Conservation (phyloP, 1,139 yeast genomes). For the Nakaseomyces sp. region DNA sequence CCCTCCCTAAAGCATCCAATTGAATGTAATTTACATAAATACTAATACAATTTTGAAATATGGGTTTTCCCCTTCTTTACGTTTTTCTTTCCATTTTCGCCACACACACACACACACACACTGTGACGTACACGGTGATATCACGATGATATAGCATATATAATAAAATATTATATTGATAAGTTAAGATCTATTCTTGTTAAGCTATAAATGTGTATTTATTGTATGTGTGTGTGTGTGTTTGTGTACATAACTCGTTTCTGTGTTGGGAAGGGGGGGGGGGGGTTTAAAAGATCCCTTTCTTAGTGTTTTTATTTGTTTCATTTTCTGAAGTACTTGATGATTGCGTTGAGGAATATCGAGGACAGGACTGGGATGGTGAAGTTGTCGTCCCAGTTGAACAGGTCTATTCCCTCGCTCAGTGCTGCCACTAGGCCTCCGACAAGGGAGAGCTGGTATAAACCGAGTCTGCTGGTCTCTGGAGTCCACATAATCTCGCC, state of each 20-base stretch:
- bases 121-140: background rate
- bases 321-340: constrained; percentile 30
- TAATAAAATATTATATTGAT: no score
- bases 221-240: no score
- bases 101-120: background rate
- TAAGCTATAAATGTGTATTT: no score
- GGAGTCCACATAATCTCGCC: constrained; percentile 58
- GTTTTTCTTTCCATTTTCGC: background rate
- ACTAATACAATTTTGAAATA: no score
- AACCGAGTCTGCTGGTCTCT: constrained; percentile 46
- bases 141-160: no score
- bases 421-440: constrained; percentile 74
- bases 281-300: no score
- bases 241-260: no score
- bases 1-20: no score
- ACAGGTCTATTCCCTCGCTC: constrained; percentile 74
- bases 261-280: no score
- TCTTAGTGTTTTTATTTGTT: no score
- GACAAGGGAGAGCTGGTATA: constrained; percentile 47
- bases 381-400: constrained; percentile 79
- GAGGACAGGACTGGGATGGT: constrained; percentile 87
- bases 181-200: no score
- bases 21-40: no score
- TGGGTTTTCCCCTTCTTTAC: background rate
- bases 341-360: constrained; percentile 44